phyloP scores from a whole-genome alignment of 495 filamentous ascomycete genomes.

The Wilcoxina mikolae region DNA sequence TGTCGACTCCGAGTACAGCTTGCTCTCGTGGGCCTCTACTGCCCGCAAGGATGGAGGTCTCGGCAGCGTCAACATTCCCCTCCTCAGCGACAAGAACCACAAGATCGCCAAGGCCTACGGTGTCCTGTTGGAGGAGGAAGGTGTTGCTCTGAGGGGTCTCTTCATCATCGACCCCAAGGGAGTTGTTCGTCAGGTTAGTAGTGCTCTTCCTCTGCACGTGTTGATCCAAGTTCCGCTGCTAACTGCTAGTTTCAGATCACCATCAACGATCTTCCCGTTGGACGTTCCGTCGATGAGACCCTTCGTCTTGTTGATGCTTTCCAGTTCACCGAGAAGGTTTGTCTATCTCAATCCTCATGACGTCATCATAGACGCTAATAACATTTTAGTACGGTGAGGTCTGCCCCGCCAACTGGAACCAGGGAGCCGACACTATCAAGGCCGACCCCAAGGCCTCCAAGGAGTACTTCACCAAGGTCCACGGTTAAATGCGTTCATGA shows the following conservation, averaged over 20 bases:
- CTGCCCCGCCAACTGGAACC: constrained; percentile 44
- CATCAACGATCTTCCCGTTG: constrained; percentile 45
- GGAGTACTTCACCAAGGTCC: constrained; percentile 33
- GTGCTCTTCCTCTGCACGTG: constrained; percentile 4
- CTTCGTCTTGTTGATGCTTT: constrained; percentile 45
- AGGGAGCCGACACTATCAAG: constrained; percentile 40
- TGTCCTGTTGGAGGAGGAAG: constrained; percentile 43
- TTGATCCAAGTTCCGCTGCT: background rate
- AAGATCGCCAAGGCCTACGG: constrained; percentile 40
- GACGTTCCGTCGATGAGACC: constrained; percentile 43
- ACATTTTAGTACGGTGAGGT: constrained; percentile 38
- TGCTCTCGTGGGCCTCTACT: constrained; percentile 40
- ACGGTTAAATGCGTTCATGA: constrained; percentile 14
- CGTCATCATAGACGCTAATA: constrained; percentile 5
- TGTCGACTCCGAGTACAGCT: constrained; percentile 38
- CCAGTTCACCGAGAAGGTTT: constrained; percentile 42
- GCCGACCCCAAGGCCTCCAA: constrained; percentile 36
- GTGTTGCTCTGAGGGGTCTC: constrained; percentile 42
- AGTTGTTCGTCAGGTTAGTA: constrained; percentile 34
- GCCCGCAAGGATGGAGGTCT: constrained; percentile 41
- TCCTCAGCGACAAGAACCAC: constrained; percentile 43
- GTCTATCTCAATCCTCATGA: background rate
- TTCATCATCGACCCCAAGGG: constrained; percentile 47
- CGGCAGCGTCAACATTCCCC: constrained; percentile 39
- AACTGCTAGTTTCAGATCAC: constrained; percentile 34